Base-by-base conservation (phyloP, 2,329 filamentous ascomycete species). In the Fusarium sp. region DNA sequence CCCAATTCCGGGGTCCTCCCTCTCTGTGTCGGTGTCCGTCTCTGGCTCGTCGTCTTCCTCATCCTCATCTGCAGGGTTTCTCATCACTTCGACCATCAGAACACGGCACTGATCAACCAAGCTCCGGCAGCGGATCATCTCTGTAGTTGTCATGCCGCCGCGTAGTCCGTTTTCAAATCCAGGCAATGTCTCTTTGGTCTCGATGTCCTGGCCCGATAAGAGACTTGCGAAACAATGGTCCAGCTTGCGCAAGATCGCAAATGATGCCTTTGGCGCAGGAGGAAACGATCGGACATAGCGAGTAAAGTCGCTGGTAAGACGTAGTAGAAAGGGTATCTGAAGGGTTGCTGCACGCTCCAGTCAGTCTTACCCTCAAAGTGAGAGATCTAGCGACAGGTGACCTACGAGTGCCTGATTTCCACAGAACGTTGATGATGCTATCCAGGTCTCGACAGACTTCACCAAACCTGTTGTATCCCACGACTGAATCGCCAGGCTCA, bases 41-140 rank as follows among this genome's bases (percentile, higher is more conserved):
- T 76, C 76, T n/a, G 61, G 61, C 41, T 74, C 73, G 26, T 73
- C 67, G 6, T 70, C 68, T 2, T 72, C 69, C 2, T 78, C 76
- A 4, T 78, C 74, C 0, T 76, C 77, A 0, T 77, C 77, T 2
- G 80, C 78, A 0, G 73, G 73, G 1, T 73, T 72, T 0, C 83
- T 85, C 80, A 92, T 83, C 13, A 88, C 83, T 57, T 91, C 87
- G 1, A 92, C 85, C 54, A 94, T 86, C 6, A 86, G 76, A 7
- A 92, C 78, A 25, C 93, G 83, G 13, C 90, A 91, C 64, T 89
- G 85, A 72, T 96, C 91, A 0, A 93, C 91, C 28, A 96, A 79
- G 70, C 91, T 91, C 72, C 91, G 90, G 64, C 93, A 90, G 36
- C 94, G 85, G 7, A 98, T 92, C 82, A 95, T 96, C 74, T 97